phyloP scores from a whole-genome alignment of 768 basidiomycete genomes.

The Agaricus bisporus region DNA sequence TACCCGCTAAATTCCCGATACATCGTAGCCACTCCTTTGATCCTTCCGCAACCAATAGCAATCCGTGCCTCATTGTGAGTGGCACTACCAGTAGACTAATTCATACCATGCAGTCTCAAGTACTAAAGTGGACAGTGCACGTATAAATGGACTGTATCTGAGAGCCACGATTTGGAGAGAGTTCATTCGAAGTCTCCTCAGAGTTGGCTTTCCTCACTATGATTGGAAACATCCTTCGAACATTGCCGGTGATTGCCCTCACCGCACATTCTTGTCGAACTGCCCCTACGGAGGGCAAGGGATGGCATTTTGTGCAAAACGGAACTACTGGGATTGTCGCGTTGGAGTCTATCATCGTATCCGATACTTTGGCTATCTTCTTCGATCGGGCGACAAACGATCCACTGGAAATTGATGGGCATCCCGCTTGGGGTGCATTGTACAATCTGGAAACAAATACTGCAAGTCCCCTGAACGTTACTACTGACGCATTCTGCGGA shows the following conservation, averaged over 20 bases:
- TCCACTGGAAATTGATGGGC: constrained; percentile 32
- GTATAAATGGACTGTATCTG: neutral
- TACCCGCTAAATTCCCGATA: too few species aligned
- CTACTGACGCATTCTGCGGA: constrained; percentile 38
- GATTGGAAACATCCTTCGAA: neutral
- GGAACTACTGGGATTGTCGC: constrained; percentile 23
- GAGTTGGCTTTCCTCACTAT: neutral
- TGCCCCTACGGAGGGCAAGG: constrained; percentile 5
- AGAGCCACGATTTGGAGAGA: neutral
- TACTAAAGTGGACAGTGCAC: neutral
- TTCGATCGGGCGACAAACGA: constrained; percentile 29
- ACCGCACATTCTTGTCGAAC: neutral
- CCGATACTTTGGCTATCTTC: constrained; percentile 23
- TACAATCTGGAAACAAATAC: constrained; percentile 35
- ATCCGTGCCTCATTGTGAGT: too few species aligned
- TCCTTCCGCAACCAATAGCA: too few species aligned
- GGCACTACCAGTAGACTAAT: too few species aligned
- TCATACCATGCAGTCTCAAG: too few species aligned
- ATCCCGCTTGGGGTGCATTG: constrained; percentile 40
- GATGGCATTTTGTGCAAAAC: constrained; percentile 24
- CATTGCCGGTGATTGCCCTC: neutral
- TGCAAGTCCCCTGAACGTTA: constrained; percentile 26
- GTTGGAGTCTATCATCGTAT: constrained; percentile 23
- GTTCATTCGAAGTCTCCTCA: neutral
- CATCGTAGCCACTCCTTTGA: too few species aligned